phyloP scores from a whole-genome alignment of 805 yeast genomes.

The Wickerhamomyces kurtzmanii region DNA sequence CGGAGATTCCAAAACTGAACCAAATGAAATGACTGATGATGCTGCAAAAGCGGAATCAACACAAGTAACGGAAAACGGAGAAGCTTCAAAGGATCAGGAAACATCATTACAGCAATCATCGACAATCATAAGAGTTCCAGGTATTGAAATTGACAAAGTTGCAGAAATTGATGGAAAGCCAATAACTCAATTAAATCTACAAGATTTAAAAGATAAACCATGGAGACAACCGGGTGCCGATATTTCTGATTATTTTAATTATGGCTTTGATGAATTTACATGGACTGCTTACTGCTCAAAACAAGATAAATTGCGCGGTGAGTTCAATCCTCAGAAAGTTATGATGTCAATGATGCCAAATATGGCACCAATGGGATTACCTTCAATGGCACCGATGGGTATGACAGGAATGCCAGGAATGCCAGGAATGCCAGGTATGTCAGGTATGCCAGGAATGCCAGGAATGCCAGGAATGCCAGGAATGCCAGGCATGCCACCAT shows the following conservation, averaged over 20 bases:
- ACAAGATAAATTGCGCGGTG: constrained; percentile 73
- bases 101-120: constrained; percentile 28
- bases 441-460: constrained; percentile 20
- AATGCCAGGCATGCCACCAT: constrained; percentile 21
- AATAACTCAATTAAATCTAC: constrained; percentile 70
- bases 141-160: constrained; percentile 60
- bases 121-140: constrained; percentile 26
- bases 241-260: constrained; percentile 88
- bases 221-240: constrained; percentile 99
- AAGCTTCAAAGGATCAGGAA: constrained; percentile 14
- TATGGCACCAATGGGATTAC: constrained; percentile 20
- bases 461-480: constrained; percentile 27
- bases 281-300: constrained; percentile 91
- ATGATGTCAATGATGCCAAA: constrained; percentile 50
- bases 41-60: constrained; percentile 20
- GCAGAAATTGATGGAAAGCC: constrained; percentile 77
- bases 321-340: constrained; percentile 74
- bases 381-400: constrained; percentile 15
- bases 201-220: constrained; percentile 84
- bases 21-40: constrained; percentile 22
- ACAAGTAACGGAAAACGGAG: constrained; percentile 1
- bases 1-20: constrained; percentile 18
- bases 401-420: constrained; percentile 22
- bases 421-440: constrained; percentile 22
- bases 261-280: constrained; percentile 91